Evolutionary conservation across 495 filamentous ascomycete genomes (phyloP), one percentile per base, ranked within the genome.

Genomic region (Penicillium odoratum): DNA sequence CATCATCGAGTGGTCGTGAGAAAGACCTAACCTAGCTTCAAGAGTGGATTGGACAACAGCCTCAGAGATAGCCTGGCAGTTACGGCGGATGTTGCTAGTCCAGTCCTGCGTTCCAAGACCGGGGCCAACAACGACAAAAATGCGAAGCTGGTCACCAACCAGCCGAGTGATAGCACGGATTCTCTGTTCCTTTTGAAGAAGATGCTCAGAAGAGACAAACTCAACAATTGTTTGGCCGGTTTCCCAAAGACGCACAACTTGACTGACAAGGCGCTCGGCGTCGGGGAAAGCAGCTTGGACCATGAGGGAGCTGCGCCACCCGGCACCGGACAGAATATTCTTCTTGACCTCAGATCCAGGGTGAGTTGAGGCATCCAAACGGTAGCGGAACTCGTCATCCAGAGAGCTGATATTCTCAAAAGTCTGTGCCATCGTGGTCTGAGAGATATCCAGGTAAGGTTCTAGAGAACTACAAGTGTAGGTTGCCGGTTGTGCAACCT

Each of bases 1-100:
- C 30, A 51, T 40, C 48, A 51, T 36, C 16, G 48, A 51, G 30
- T 51, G 48, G 9, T 51, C 48, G 16, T 51, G 48, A 51, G 48
- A 51, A 3, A 51, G 48, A 51, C 48, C 48, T 33, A 51, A 21
- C 26, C 30, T 51, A n/a, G 48, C 28, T 25, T 51, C 31, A 13
- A 33, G 26, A 10, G 48, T 51, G 4, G 30, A 31, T 16, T 51
- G 48, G 31, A 51, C 31, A 38, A 51, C 13, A 36, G 48, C 48
- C 16, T 51, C 48, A 16, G 48, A 31, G 15, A 51, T 51, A 40
- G 48, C 16, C 11, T 51, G 48, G 48, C 48, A 51, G 48, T 51
- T 51, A 11, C 48, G 48, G 16, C 48, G 48, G 18, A 51, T 51
- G 18, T 38, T 51, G 9, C 29, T n/a, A 3, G 48, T 21, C 48